Evolutionary conservation across 192 early-diverging fungal genomes (phyloP).

Genomic region (Podila epigama): DNA sequence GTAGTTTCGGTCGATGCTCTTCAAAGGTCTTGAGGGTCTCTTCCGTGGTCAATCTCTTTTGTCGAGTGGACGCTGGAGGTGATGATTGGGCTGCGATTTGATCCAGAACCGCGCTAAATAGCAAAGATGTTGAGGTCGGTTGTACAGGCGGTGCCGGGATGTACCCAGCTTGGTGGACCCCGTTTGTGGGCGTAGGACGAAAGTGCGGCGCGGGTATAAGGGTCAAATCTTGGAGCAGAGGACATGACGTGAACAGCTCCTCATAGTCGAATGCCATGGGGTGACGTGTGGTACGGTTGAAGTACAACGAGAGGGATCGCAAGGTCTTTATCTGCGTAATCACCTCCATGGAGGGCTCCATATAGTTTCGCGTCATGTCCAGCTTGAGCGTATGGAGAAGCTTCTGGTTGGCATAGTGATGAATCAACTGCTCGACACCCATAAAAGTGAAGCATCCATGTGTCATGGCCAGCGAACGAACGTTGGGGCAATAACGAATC

Average conservation of each 20-base stretch:
- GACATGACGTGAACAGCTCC: background rate
- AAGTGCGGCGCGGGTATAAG: slow-evolving; percentile 4
- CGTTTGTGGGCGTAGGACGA: background rate
- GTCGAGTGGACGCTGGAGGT: background rate
- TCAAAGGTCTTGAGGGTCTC: slow-evolving; percentile 5
- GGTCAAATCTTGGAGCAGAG: background rate
- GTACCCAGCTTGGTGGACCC: background rate
- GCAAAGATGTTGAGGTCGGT: background rate
- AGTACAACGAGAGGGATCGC: background rate
- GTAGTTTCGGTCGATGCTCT: slow-evolving; percentile 1
- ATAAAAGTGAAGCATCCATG: slow-evolving; percentile 12
- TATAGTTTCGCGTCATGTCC: slow-evolving; percentile 1
- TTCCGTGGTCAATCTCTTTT: background rate
- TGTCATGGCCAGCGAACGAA: background rate
- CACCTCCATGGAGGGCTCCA: background rate
- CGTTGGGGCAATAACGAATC: slow-evolving; percentile 1
- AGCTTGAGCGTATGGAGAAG: slow-evolving; percentile 10
- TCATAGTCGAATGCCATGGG: slow-evolving; percentile 5
- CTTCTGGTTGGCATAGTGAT: background rate
- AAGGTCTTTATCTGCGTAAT: slow-evolving; percentile 4
- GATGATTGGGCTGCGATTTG: background rate
- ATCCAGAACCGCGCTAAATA: background rate
- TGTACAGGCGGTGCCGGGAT: no score
- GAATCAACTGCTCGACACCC: slow-evolving; percentile 3
- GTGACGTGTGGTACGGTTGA: background rate